Conservation (phyloP, 495 filamentous ascomycete genomes). For the Podospora bellae-mahoneyi region DNA sequence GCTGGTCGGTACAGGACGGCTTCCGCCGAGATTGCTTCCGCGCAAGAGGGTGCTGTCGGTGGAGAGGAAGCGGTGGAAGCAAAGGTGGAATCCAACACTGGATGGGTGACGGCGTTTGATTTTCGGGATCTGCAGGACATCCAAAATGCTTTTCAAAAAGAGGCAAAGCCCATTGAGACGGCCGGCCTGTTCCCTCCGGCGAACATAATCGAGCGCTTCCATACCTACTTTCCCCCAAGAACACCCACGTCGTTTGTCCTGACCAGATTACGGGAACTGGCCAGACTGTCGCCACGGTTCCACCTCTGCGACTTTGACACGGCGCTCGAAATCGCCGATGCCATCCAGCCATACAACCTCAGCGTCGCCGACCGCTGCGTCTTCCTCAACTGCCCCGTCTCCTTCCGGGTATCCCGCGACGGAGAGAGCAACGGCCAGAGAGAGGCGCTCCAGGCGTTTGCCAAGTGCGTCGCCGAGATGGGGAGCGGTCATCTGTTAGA, state of each 20-base stretch:
- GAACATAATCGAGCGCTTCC: conserved; percentile 62
- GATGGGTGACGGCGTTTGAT: conserved; percentile 79
- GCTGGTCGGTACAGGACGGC: conserved; percentile 86
- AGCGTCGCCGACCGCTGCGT: conserved; percentile 67
- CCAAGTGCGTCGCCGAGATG: conserved; percentile 62
- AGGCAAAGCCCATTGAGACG: conserved; percentile 62
- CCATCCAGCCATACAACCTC: conserved; percentile 64
- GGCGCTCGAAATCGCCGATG: conserved; percentile 61
- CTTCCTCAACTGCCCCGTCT: conserved; percentile 67
- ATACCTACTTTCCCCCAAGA: conserved; percentile 69
- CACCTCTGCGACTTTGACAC: conserved; percentile 63
- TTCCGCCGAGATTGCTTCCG: conserved; percentile 39
- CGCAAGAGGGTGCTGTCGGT: background rate
- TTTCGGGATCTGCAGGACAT: conserved; percentile 63
- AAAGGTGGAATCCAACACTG: conserved; percentile 37
- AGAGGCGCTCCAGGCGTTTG: conserved; percentile 55
- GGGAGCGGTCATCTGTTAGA: conserved; percentile 62
- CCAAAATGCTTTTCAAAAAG: conserved; percentile 54
- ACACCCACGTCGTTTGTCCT: conserved; percentile 78
- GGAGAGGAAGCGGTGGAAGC: conserved; percentile 8
- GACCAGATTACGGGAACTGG: conserved; percentile 63
- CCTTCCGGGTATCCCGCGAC: conserved; percentile 19
- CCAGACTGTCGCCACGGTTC: conserved; percentile 59
- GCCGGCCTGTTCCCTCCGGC: conserved; percentile 74
- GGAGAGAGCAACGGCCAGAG: conserved; percentile 31